Evolutionary conservation across 441 rosid genomes (phyloP).

Genomic region (Pelargonium australe): DNA sequence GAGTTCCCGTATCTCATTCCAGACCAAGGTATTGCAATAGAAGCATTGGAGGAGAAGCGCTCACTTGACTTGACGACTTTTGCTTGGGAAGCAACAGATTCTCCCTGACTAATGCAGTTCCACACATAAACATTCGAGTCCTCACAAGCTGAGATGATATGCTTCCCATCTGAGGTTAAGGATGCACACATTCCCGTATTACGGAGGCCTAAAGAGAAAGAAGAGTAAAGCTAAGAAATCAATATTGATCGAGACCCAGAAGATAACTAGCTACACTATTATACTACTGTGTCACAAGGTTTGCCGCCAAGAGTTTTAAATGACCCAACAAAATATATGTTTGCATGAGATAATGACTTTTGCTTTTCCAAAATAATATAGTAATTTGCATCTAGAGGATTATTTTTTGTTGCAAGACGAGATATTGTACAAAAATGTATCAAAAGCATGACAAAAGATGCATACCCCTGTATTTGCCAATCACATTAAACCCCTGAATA

Average conservation of each 20-base stretch:
- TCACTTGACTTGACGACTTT: constrained; percentile 59
- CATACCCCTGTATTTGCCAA: constrained; percentile 75
- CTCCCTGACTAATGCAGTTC: constrained; percentile 44
- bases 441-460: neutral
- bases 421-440: neutral
- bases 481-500: constrained; percentile 54
- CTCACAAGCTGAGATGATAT: constrained; percentile 77
- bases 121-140: constrained; percentile 76
- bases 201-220: constrained; percentile 35
- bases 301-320: neutral
- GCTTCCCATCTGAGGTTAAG: constrained; percentile 75
- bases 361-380: neutral
- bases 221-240: constrained; percentile 8
- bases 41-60: constrained; percentile 66
- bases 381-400: neutral
- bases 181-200: constrained; percentile 54
- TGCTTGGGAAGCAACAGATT: constrained; percentile 28
- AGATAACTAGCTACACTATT: neutral
- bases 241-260: neutral
- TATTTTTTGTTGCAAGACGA: no score
- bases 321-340: neutral
- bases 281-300: neutral
- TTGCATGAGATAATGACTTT: neutral
- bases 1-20: constrained; percentile 39
- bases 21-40: constrained; percentile 77